Conservation (phyloP, 306 rosid species). For the Trichosanthes truncata region DNA sequence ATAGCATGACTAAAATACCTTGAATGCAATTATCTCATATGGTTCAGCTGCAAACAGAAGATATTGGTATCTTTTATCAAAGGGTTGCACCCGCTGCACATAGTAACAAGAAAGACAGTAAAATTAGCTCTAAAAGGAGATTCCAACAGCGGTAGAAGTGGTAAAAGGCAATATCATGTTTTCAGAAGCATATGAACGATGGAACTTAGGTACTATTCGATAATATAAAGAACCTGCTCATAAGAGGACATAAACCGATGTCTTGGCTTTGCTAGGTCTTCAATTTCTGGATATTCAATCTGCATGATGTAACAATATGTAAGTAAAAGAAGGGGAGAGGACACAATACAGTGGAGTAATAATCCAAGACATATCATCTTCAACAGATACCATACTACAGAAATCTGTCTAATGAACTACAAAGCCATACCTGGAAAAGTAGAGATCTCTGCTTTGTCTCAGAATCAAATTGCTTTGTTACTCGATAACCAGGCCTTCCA, state of each 20-base stretch:
- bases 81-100: constrained; percentile 64
- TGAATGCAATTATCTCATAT: constrained; percentile 82
- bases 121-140: not conserved
- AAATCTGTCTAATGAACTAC: not conserved
- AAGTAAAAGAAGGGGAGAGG: not conserved
- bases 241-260: constrained; percentile 96
- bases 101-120: not conserved
- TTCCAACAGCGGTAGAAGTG: not conserved
- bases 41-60: constrained; percentile 91
- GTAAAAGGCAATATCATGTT: not conserved
- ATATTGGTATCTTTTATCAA: constrained; percentile 79
- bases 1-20: constrained; percentile 34
- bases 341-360: not conserved
- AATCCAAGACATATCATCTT: not conserved
- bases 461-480: constrained; percentile 81
- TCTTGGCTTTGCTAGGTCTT: constrained; percentile 81
- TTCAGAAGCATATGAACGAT: not conserved
- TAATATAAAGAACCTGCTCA: constrained; percentile 52
- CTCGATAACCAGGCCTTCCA: constrained; percentile 93
- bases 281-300: constrained; percentile 99
- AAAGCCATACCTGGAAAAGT: constrained; percentile 62
- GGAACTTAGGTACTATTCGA: not conserved
- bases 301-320: constrained; percentile 16
- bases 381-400: not conserved
- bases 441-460: constrained; percentile 94